Conservation (phyloP, 192 early-diverging fungal species). For the Phlyctochytrium arcticum region DNA sequence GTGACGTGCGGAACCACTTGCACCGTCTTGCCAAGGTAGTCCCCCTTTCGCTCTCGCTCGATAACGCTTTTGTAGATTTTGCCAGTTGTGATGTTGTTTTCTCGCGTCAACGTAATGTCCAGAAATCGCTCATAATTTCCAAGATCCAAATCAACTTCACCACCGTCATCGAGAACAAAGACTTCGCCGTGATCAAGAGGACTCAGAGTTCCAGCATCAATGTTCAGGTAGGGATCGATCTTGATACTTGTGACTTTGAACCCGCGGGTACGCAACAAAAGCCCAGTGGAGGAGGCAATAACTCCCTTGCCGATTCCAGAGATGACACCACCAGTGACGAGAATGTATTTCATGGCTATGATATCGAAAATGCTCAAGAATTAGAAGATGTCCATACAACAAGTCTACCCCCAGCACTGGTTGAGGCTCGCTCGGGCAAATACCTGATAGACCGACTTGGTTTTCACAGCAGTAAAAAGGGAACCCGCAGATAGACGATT, state of each 20-base stretch:
- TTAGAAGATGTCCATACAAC: too few relatives aligned
- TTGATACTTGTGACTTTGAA: slow-evolving; percentile 96
- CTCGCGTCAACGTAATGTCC: slow-evolving; percentile 84
- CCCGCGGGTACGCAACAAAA: slow-evolving; percentile 88
- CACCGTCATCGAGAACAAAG: slow-evolving; percentile 97
- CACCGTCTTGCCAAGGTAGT: slow-evolving; percentile 98
- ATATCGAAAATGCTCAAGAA: background rate
- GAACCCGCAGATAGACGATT: too few relatives aligned
- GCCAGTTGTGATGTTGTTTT: slow-evolving; percentile 99
- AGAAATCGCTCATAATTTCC: slow-evolving; percentile 99
- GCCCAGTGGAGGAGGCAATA: slow-evolving; percentile 95
- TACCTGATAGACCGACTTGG: too few relatives aligned
- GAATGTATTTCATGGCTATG: slow-evolving; percentile 74
- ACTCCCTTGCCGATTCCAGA: slow-evolving; percentile 99
- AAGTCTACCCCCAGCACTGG: too few relatives aligned
- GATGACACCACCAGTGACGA: slow-evolving; percentile 98
- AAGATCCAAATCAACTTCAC: slow-evolving; percentile 97
- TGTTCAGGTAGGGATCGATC: slow-evolving; percentile 99
- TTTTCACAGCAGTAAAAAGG: too few relatives aligned
- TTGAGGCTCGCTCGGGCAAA: too few relatives aligned
- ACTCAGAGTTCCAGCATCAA: slow-evolving; percentile 95
- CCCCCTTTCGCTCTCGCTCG: slow-evolving; percentile 88
- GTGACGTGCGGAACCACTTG: slow-evolving; percentile 99
- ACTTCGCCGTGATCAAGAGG: slow-evolving; percentile 99
- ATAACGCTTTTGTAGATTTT: slow-evolving; percentile 97